Evolutionary conservation across 1,284 basidiomycete species (phyloP).

Genomic region (Stygiomarasmius scandens): DNA sequence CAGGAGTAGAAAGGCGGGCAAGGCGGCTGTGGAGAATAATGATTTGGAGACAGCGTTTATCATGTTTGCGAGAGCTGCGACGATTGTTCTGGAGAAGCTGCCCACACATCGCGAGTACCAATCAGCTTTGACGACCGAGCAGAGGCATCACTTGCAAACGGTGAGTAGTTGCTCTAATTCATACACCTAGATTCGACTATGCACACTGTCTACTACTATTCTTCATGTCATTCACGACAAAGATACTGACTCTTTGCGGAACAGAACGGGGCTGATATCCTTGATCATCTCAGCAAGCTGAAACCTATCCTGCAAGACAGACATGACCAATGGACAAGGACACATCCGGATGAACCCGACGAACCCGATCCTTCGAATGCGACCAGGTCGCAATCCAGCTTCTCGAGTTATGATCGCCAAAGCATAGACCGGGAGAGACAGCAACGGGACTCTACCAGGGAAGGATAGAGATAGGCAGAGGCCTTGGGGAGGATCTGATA

Average conservation of each 20-base stretch:
- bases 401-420: neutral
- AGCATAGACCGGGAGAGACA: constrained; percentile 6
- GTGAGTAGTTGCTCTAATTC: constrained; percentile 39
- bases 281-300: constrained; percentile 51
- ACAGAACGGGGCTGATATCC: constrained; percentile 73
- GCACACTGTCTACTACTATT: neutral
- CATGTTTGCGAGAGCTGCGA: constrained; percentile 61
- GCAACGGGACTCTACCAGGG: constrained; percentile 25
- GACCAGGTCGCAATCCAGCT: neutral
- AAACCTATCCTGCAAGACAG: constrained; percentile 56
- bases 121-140: constrained; percentile 43
- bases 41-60: constrained; percentile 63
- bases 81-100: constrained; percentile 64
- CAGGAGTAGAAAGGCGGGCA: constrained; percentile 50
- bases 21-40: constrained; percentile 39
- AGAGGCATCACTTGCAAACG: constrained; percentile 55
- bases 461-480: constrained; percentile 4
- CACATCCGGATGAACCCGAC: constrained; percentile 29
- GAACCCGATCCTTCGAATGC: constrained; percentile 6
- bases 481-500: neutral
- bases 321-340: constrained; percentile 49
- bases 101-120: constrained; percentile 59
- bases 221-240: neutral
- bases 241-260: neutral
- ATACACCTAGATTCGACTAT: neutral